Conservation (phyloP, 495 filamentous ascomycete genomes). For the Daldinia decipiens region DNA sequence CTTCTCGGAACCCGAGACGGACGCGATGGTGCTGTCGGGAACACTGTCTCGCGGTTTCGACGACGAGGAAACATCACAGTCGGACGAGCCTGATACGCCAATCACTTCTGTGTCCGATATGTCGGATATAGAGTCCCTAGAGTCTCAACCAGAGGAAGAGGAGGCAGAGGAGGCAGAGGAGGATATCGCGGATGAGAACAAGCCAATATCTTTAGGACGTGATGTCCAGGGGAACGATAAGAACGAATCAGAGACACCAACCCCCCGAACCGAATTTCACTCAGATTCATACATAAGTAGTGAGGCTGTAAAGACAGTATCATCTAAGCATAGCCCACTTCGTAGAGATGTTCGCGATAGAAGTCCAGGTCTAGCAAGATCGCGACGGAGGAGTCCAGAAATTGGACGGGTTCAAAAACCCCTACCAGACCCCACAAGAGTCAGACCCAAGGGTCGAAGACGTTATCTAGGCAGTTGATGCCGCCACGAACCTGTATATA, state of each 20-base stretch:
- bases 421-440: conserved; percentile 47
- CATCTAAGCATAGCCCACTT: conserved; percentile 37
- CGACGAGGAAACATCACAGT: conserved; percentile 50
- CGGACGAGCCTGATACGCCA: conserved; percentile 48
- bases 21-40: conserved; percentile 42
- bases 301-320: conserved; percentile 33
- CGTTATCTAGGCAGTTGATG: conserved; percentile 30
- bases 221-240: conserved; percentile 22
- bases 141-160: conserved; percentile 26
- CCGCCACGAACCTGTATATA: conserved; percentile 43
- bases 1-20: conserved; percentile 58
- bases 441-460: conserved; percentile 51
- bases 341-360: conserved; percentile 35
- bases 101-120: conserved; percentile 51
- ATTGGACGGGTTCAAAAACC: conserved; percentile 56
- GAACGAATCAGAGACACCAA: conserved; percentile 52
- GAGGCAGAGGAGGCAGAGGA: conserved; percentile 14
- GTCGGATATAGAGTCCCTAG: conserved; percentile 43
- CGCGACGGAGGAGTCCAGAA: conserved; percentile 52
- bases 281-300: conserved; percentile 46
- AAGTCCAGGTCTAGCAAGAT: conserved; percentile 46
- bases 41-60: conserved; percentile 43
- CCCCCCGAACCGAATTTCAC: conserved; percentile 50
- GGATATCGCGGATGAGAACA: conserved; percentile 28
- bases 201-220: conserved; percentile 10